phyloP scores from a whole-genome alignment of 176 grass and related monocot species.

The Lolium multiflorum region DNA sequence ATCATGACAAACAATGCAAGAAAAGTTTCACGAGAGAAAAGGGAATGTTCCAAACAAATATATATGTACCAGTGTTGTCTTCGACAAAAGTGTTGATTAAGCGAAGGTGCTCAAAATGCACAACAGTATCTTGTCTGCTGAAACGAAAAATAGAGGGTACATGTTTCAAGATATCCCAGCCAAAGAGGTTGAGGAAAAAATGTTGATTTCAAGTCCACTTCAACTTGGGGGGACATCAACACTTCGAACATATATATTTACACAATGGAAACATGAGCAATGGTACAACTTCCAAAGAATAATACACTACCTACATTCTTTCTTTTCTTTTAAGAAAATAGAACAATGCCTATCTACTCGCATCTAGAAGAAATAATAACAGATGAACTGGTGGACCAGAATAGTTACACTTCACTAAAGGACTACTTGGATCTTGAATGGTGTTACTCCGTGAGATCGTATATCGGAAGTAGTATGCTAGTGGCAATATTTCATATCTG shows the following conservation, averaged over 20 bases:
- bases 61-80: neutral
- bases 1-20: neutral
- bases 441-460: constrained; percentile 24
- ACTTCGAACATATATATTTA: constrained; percentile 62
- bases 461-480: constrained; percentile 29
- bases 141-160: no score
- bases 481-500: constrained; percentile 15
- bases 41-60: neutral
- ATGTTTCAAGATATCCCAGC: constrained; percentile 18
- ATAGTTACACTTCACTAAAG: constrained; percentile 59
- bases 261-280: constrained; percentile 42
- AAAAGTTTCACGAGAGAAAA: neutral
- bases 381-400: constrained; percentile 59
- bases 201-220: constrained; percentile 55
- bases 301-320: constrained; percentile 59
- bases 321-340: constrained; percentile 50
- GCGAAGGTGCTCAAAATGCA: constrained; percentile 9
- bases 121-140: neutral
- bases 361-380: constrained; percentile 39
- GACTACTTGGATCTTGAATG: constrained; percentile 40
- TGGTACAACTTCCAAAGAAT: constrained; percentile 63
- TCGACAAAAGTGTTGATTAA: neutral
- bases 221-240: constrained; percentile 20
- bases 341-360: constrained; percentile 56
- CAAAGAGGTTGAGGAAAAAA: constrained; percentile 46